Percentiles rank a stretch among this genome's conserved stretches.
These are phyloP conservation scores for Fusarium secorum DNA, from an alignment of 2,329 filamentous ascomycete species.

Conservation along the genomic window DNA sequence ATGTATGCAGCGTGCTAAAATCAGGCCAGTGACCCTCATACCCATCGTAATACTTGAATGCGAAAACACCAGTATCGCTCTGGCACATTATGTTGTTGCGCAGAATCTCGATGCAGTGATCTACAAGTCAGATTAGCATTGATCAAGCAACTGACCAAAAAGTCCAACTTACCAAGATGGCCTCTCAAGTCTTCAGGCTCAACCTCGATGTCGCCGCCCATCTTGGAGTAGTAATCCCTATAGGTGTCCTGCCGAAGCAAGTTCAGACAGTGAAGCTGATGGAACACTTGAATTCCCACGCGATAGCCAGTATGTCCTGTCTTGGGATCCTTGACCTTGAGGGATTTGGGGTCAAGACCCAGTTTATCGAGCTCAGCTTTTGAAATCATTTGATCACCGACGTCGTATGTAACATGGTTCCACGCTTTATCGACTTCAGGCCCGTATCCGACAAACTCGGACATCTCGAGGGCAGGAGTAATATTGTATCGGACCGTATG, in stretches of 20 bases:
- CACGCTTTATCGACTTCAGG: constrained; percentile 65
- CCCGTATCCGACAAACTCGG: constrained; percentile 63
- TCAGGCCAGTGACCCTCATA: constrained; percentile 61
- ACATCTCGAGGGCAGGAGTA: constrained; percentile 53
- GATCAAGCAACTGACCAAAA: accelerated
- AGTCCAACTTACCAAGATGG: constrained; percentile 11
- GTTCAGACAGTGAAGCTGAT: constrained; percentile 60
- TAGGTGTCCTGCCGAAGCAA: constrained; percentile 57
- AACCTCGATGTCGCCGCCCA: constrained; percentile 58
- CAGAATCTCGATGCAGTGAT: constrained; percentile 49
- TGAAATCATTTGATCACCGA: constrained; percentile 68
- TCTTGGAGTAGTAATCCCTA: constrained; percentile 57
- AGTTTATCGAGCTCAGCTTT: constrained; percentile 61
- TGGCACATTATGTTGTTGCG: constrained; percentile 63
- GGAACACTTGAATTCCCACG: constrained; percentile 66
- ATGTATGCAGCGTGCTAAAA: constrained; percentile 61
- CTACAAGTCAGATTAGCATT: not conserved
- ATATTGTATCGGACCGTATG: constrained; percentile 59
- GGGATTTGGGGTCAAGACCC: constrained; percentile 59
- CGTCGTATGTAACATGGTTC: constrained; percentile 58
- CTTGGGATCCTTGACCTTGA: constrained; percentile 63
- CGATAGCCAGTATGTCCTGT: constrained; percentile 66
- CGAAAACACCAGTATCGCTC: constrained; percentile 62
- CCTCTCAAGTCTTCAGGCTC: constrained; percentile 33
- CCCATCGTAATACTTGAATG: constrained; percentile 59